These are phyloP conservation scores for Delonix regia DNA, from an alignment of 306 rosid genomes.

Conservation along the genomic window DNA sequence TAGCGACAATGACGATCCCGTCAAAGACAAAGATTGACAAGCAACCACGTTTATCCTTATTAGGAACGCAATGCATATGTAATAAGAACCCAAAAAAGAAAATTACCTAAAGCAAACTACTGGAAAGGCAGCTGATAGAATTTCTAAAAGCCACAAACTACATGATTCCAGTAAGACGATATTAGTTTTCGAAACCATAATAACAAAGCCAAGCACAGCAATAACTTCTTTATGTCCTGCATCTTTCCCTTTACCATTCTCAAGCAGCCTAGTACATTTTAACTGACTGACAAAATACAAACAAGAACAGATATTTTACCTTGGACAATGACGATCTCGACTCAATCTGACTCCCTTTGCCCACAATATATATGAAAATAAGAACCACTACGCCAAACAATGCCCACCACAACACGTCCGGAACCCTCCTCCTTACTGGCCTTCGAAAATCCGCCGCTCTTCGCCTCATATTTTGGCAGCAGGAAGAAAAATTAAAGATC, in stretches of 20 bases:
- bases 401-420: conserved; percentile 72
- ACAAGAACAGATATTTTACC: conserved; percentile 41
- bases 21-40: conserved; percentile 11
- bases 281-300: not conserved
- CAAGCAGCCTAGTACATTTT: conserved; percentile 1
- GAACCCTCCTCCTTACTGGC: conserved; percentile 75
- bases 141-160: conserved; percentile 3
- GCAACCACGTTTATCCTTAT: not conserved
- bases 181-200: too few species aligned
- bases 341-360: conserved; percentile 76
- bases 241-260: too few species aligned
- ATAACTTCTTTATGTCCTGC: too few species aligned
- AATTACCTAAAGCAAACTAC: conserved; percentile 10
- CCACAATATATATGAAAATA: conserved; percentile 68
- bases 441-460: conserved; percentile 77
- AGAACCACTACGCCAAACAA: conserved; percentile 67
- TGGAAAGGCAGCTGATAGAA: not conserved
- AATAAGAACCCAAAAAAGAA: not conserved
- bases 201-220: too few species aligned
- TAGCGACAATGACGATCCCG: not conserved
- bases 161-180: too few species aligned
- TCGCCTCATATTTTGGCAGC: conserved; percentile 63
- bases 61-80: not conserved
- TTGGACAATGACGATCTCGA: conserved; percentile 64
- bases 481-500: not conserved